Evolutionary conservation across 164 flowering plant species (phyloP).

Genomic region (Sextonia rubra): DNA sequence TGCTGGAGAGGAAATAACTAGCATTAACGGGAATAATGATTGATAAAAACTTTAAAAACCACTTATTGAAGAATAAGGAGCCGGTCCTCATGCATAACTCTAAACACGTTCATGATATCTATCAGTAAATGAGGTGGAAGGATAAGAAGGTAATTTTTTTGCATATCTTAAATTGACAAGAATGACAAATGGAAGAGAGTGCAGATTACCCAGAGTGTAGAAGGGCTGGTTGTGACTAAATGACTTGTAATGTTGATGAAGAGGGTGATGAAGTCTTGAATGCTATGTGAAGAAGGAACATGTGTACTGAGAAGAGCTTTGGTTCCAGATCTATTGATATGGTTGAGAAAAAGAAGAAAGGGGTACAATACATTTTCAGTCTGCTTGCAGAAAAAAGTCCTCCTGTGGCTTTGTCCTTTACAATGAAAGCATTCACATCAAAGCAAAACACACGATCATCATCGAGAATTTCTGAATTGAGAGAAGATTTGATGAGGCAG

Average conservation of each 20-base stretch:
- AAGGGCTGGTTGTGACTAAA: not conserved
- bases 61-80: not conserved
- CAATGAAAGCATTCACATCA: not conserved
- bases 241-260: not conserved
- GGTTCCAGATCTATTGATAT: not conserved
- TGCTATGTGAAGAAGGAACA: not conserved
- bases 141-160: not conserved
- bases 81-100: not conserved
- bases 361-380: no score
- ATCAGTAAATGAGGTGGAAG: not conserved
- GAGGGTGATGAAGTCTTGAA: not conserved
- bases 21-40: no score
- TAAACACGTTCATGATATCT: not conserved
- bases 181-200: not conserved
- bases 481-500: not conserved
- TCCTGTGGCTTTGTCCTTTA: no score
- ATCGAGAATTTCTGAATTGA: not conserved
- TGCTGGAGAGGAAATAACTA: not conserved
- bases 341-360: not conserved
- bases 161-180: not conserved
- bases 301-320: not conserved
- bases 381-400: no score
- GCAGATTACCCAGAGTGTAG: not conserved
- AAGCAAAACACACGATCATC: not conserved
- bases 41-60: not conserved